These are phyloP conservation scores for Martensiomyces pterosporus DNA, from an alignment of 192 early-diverging fungal species.

Conservation along the genomic window DNA sequence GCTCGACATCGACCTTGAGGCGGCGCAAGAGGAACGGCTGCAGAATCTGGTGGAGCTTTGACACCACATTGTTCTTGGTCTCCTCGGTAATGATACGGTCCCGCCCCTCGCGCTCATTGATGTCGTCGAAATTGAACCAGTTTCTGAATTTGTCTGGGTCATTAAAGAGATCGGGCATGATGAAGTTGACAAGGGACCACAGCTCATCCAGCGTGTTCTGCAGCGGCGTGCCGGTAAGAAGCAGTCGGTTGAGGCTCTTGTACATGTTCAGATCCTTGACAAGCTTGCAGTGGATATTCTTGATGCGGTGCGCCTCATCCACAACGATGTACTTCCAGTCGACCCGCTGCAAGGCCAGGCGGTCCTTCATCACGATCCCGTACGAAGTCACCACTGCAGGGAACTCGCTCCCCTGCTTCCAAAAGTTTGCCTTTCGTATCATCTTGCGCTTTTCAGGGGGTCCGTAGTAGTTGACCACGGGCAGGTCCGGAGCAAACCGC, in stretches of 20 bases:
- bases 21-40: slow-evolving; percentile 62
- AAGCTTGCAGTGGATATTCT: slow-evolving; percentile 91
- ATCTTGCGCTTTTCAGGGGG: slow-evolving; percentile 62
- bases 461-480: slow-evolving; percentile 85
- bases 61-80: slow-evolving; percentile 60
- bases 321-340: slow-evolving; percentile 90
- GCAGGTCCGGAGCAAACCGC: slow-evolving; percentile 74
- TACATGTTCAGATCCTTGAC: slow-evolving; percentile 82
- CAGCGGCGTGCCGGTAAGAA: slow-evolving; percentile 92
- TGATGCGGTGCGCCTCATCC: slow-evolving; percentile 96
- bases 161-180: slow-evolving; percentile 94
- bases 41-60: slow-evolving; percentile 85
- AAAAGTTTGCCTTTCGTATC: slow-evolving; percentile 63
- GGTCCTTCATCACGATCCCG: slow-evolving; percentile 84
- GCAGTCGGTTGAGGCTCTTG: slow-evolving; percentile 76
- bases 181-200: slow-evolving; percentile 93
- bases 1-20: slow-evolving; percentile 77
- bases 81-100: slow-evolving; percentile 65
- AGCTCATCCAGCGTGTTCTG: slow-evolving; percentile 92
- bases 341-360: slow-evolving; percentile 60
- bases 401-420: slow-evolving; percentile 60
- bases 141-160: slow-evolving; percentile 79
- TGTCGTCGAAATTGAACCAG: slow-evolving; percentile 80
- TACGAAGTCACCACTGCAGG: slow-evolving; percentile 90
- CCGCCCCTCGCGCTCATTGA: slow-evolving; percentile 60